Base-by-base conservation (phyloP, 83 land plant species). In the Diphasiastrum complanatum region DNA sequence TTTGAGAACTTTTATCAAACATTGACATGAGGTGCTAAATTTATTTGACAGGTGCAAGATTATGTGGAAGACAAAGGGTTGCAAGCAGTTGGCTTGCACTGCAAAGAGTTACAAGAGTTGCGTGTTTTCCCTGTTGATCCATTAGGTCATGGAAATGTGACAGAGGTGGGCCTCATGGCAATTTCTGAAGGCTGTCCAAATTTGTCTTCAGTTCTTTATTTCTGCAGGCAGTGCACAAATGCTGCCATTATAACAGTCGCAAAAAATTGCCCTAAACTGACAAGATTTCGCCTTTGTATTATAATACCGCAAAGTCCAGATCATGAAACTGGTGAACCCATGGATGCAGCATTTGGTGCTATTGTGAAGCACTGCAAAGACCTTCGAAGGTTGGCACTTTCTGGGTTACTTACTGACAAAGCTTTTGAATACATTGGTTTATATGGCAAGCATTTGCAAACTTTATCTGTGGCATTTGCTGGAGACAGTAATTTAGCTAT, bases 401-500 rank as follows among this genome's bases (percentile, higher is more conserved):
- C 85, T 20, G 85, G 91, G 23, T 78, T 65, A 16, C 78, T 85
- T 33, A 79, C 85, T 2, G 83, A 85, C 57, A 69, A 72, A n/a
- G 85, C 75, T 0, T 85, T 85, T 54, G 78, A 79, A 46, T 77
- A 73, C 56, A 82, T 85, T 56, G 85, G 85, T 6, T 56, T 60
- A 0, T 59, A 75, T 63, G 90, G 72, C 16, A 63, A 75, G 50
- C 70, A 60, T 10, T 63, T 85, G 32, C 81, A 85, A 68, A 78
- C 78, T 78, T 71, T 85, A 0, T 85, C 90, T 20, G 77, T 85
- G 32, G 90, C 90, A 0, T 85, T 85, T 69, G 90, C 85, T 36
- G 90, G 90, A 18, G 83, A 82, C 19, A 79, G 81, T 57, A 83
- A 85, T 49, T 50, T 67, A 47, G 85, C 78, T 0, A 76, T 85